These are phyloP conservation scores for Astragalus membranaceus DNA, from an alignment of 306 rosid species.

Conservation along the genomic window DNA sequence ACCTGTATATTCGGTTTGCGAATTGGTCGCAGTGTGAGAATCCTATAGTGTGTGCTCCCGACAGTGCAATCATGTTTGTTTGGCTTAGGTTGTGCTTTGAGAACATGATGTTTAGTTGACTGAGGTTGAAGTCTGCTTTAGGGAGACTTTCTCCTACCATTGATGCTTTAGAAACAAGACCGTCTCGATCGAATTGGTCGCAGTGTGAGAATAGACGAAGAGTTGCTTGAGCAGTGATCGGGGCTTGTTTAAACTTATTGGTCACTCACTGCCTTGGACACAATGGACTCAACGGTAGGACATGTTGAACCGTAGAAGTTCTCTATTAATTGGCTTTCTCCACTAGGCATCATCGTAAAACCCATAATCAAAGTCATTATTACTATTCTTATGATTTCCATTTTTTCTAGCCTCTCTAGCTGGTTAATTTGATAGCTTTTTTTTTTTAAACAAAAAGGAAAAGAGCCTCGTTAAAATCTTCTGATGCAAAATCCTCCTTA, in stretches of 20 bases:
- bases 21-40: constrained; percentile 66
- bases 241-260: constrained; percentile 41
- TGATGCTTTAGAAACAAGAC: constrained; percentile 52
- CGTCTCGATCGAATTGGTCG: too few relatives aligned
- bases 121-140: constrained; percentile 38
- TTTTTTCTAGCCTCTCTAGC: not conserved
- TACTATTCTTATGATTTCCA: constrained; percentile 18
- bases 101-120: constrained; percentile 47
- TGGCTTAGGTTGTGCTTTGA: constrained; percentile 37
- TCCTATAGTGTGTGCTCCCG: constrained; percentile 82
- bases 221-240: constrained; percentile 57
- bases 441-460: too few relatives aligned
- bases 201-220: constrained; percentile 75
- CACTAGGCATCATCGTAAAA: constrained; percentile 9
- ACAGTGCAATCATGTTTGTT: constrained; percentile 65
- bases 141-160: constrained; percentile 53
- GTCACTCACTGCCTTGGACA: constrained; percentile 55
- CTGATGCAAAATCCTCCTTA: too few relatives aligned
- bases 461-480: too few relatives aligned
- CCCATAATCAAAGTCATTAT: constrained; percentile 18
- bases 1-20: constrained; percentile 44
- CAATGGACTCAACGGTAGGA: constrained; percentile 61
- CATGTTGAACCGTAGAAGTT: constrained; percentile 55
- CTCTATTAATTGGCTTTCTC: constrained; percentile 41
- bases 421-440: too few relatives aligned